A percentile compares a stretch with the other conserved stretches of the same genome.
Conservation (phyloP, 2,329 filamentous ascomycete genomes). For the Fusarium protoensiforme region DNA sequence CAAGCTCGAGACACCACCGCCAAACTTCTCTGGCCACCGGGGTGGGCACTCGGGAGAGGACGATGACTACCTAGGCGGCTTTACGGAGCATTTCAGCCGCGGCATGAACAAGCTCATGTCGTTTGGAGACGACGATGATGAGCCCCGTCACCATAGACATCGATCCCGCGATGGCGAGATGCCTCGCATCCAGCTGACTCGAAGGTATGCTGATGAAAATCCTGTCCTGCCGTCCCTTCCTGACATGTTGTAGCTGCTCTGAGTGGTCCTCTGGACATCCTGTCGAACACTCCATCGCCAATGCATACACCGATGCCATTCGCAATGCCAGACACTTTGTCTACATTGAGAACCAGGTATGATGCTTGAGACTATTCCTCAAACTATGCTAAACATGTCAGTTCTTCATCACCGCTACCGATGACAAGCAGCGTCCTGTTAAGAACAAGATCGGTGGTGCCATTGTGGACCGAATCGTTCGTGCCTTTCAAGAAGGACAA, state of each 20-base stretch:
- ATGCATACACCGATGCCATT: slow-evolving; percentile 83
- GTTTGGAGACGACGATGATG: slow-evolving; percentile 44
- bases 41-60: slow-evolving; percentile 30
- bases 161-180: slow-evolving; percentile 31
- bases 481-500: slow-evolving; percentile 73
- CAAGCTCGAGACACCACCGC: slow-evolving; percentile 24
- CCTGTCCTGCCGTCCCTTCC: neutral
- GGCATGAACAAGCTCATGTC: slow-evolving; percentile 54
- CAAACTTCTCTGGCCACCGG: slow-evolving; percentile 14
- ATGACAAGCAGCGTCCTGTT: slow-evolving; percentile 75
- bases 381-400: slow-evolving; percentile 3
- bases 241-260: slow-evolving; percentile 52
- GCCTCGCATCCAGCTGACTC: slow-evolving; percentile 61
- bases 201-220: slow-evolving; percentile 52
- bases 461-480: slow-evolving; percentile 80
- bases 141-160: slow-evolving; percentile 19
- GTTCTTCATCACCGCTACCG: slow-evolving; percentile 89
- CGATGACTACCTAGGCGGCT: slow-evolving; percentile 55
- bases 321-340: slow-evolving; percentile 76
- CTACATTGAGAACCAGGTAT: slow-evolving; percentile 80
- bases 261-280: slow-evolving; percentile 64
- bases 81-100: slow-evolving; percentile 56
- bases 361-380: neutral
- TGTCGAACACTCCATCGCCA: slow-evolving; percentile 82
- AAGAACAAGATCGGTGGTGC: slow-evolving; percentile 82